Evolutionary conservation across 2,329 filamentous ascomycete species (phyloP), one percentile per base, ranked within the genome.

Genomic region (Bipolaris bicolor): DNA sequence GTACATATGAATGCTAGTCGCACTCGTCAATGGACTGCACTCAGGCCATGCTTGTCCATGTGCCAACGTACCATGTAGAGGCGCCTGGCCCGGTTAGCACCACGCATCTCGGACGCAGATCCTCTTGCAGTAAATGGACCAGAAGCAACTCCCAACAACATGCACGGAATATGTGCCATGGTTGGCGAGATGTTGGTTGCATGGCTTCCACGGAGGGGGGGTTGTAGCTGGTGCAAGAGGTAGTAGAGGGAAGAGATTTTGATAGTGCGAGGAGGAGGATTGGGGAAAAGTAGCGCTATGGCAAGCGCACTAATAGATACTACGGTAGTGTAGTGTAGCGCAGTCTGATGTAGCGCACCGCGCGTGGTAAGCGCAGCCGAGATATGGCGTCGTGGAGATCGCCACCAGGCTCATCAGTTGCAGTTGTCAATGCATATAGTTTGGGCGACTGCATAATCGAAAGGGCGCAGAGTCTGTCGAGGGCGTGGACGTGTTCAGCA

Each of bases 331-430:
- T 46, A 51, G 40, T 34, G 46, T 46, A 51, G 40, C 53, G 48
- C 34, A 24, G 47, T 34, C 34, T 53, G 33, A 33, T 20, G 39
- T 53, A 54, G 55, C 47, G 55, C 45, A 49, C 41, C 44, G 55
- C 50, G 55, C 37, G 34, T 54, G 55, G 50, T 57, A 57, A 57
- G 50, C 55, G 55, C 55, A 57, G 52, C 55, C 55, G 55, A 57
- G 50, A 49, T 26, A 39, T 37, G 39, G 31, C 45, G 49, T 54
- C 44, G 44, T 54, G 45, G 45, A 57, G 55, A 57, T 57, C 52
- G 43, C 37, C 55, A 31, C 50, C 50, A 29, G 55, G 29, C 54
- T 48, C 37, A 54, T 45, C 44, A 44, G 44, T 22, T 22, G 34
- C 44, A 43, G 33, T 24, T 13, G 20, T 15, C 43, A 40, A 45